Percentiles rank a stretch among this genome's conserved stretches.
Conservation (phyloP, 2,329 filamentous ascomycete species). For the Aureobasidium sp. region DNA sequence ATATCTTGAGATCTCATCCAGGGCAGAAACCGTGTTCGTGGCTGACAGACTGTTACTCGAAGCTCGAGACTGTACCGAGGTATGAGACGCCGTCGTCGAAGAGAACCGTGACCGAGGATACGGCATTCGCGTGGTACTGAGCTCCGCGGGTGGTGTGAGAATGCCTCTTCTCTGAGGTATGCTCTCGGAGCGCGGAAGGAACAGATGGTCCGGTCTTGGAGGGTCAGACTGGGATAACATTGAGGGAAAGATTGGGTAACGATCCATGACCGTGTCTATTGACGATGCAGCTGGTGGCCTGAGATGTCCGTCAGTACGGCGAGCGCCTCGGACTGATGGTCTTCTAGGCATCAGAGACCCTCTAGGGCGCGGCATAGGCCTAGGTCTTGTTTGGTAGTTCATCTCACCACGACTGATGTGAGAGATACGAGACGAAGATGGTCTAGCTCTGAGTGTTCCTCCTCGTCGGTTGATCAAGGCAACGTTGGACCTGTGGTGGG, state of each 20-base stretch:
- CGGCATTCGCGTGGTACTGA: not conserved
- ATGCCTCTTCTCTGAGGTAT: not conserved
- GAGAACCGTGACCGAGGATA: not conserved
- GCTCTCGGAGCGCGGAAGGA: not conserved
- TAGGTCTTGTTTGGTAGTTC: not conserved
- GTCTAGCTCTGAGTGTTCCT: slow-evolving; percentile 4
- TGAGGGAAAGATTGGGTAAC: not conserved
- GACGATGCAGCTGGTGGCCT: not conserved
- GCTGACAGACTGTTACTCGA: not conserved
- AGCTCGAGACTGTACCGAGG: not conserved
- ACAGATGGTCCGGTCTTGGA: not conserved
- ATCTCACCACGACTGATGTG: not conserved
- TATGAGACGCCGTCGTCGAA: not conserved
- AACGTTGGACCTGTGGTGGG: not conserved
- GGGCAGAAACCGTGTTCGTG: not conserved
- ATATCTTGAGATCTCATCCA: not conserved
- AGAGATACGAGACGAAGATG: not conserved
- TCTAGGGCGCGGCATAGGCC: slow-evolving; percentile 6
- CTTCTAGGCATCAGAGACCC: slow-evolving; percentile 14
- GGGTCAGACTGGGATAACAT: not conserved
- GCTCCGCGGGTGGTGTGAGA: not conserved
- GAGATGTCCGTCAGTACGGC: not conserved
- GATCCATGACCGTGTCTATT: not conserved
- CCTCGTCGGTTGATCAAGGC: slow-evolving; percentile 10
- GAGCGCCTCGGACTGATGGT: not conserved